Evolutionary conservation across 1,284 basidiomycete species (phyloP).

Genomic region (Peniophora sp.): DNA sequence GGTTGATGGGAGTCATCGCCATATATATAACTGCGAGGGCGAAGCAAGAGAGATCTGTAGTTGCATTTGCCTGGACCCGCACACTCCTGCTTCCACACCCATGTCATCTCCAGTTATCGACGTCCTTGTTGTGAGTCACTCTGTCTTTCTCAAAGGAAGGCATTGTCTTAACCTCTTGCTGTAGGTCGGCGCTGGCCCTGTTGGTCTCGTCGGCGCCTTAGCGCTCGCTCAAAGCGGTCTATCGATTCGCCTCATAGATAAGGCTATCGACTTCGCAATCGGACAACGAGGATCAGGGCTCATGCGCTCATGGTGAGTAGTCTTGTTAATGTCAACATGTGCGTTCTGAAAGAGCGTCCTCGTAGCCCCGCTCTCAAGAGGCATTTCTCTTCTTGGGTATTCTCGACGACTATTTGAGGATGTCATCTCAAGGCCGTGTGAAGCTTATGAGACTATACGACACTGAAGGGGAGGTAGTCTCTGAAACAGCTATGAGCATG

Average conservation of each 20-base stretch:
- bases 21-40: too few relatives aligned
- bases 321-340: background rate
- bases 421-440: background rate
- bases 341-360: background rate
- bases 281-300: background rate
- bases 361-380: background rate
- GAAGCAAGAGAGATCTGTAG: too few relatives aligned
- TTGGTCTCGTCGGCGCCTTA: conserved; percentile 7
- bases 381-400: background rate
- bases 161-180: background rate
- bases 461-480: background rate
- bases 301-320: background rate
- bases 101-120: background rate
- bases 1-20: too few relatives aligned
- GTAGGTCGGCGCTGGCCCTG: conserved; percentile 11
- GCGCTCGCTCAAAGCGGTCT: conserved; percentile 7
- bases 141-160: background rate
- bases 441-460: background rate
- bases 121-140: background rate
- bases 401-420: background rate
- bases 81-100: too few relatives aligned
- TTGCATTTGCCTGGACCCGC: too few relatives aligned
- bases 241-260: conserved; percentile 11
- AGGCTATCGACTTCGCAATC: background rate
- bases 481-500: background rate